Conservation (phyloP, 2,329 filamentous ascomycete genomes). For the Grosmannia penicillata region DNA sequence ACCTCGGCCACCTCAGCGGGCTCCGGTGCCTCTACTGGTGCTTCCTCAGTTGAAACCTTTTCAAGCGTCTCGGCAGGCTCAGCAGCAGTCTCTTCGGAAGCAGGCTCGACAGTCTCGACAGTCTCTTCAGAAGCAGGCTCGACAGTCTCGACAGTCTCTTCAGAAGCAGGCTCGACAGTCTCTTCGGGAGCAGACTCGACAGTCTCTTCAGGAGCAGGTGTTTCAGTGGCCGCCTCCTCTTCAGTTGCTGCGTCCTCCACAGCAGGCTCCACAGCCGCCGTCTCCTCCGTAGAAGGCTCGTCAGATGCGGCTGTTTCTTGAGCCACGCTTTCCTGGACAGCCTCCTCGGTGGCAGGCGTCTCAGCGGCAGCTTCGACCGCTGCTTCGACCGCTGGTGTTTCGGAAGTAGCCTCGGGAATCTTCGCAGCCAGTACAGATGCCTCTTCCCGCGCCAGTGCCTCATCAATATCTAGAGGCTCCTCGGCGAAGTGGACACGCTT, state of each 20-base stretch:
- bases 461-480: too few species aligned
- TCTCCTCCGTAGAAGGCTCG: background rate
- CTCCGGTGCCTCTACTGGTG: too few species aligned
- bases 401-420: background rate
- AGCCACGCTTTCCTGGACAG: too few species aligned
- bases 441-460: too few species aligned
- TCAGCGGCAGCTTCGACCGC: too few species aligned
- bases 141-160: background rate
- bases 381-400: background rate
- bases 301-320: too few species aligned
- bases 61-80: too few species aligned
- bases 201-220: too few species aligned
- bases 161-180: background rate
- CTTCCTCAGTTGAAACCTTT: background rate
- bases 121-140: background rate
- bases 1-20: too few species aligned
- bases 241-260: background rate
- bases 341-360: background rate
- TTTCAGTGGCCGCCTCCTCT: background rate
- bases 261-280: background rate
- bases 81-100: background rate
- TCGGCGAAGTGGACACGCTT: background rate
- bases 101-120: background rate
- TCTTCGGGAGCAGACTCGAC: background rate
- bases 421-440: background rate